These are phyloP conservation scores for Eleusine indica DNA, from an alignment of 176 grass and related monocot species.

Conservation along the genomic window DNA sequence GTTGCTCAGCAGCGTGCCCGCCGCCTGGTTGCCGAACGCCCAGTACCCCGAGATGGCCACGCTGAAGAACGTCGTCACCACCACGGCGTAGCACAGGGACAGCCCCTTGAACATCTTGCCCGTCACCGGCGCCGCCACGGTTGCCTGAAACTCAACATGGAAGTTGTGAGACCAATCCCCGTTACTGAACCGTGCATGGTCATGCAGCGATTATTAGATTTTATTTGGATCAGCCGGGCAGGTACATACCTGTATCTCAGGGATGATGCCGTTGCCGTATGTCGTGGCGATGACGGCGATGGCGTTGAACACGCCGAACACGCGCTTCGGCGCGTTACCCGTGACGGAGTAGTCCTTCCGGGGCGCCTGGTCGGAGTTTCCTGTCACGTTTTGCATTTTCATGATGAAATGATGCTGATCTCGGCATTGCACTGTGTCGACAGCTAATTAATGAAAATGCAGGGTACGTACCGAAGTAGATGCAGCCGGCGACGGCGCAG, in stretches of 20 bases:
- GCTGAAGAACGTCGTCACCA: constrained; percentile 84
- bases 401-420: neutral
- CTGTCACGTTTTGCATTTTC: constrained; percentile 15
- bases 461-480: constrained; percentile 56
- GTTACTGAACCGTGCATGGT: neutral
- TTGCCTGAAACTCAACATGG: constrained; percentile 50
- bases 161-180: neutral
- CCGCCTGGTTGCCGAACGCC: constrained; percentile 77
- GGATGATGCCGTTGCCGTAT: constrained; percentile 87
- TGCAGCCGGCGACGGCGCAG: constrained; percentile 75
- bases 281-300: constrained; percentile 90
- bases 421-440: neutral
- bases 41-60: constrained; percentile 94
- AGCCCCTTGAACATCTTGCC: constrained; percentile 97
- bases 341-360: constrained; percentile 70
- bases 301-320: constrained; percentile 78
- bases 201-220: too few relatives aligned
- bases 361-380: constrained; percentile 48
- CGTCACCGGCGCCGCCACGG: constrained; percentile 74
- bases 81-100: constrained; percentile 73
- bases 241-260: constrained; percentile 70
- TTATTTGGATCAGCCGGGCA: neutral
- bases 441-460: neutral
- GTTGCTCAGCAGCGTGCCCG: constrained; percentile 64
- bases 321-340: constrained; percentile 39